Percentiles rank a stretch among this genome's conserved stretches.
Evolutionary conservation across 148 eudicot genomes (phyloP).

Genomic region (Cornus controversa): DNA sequence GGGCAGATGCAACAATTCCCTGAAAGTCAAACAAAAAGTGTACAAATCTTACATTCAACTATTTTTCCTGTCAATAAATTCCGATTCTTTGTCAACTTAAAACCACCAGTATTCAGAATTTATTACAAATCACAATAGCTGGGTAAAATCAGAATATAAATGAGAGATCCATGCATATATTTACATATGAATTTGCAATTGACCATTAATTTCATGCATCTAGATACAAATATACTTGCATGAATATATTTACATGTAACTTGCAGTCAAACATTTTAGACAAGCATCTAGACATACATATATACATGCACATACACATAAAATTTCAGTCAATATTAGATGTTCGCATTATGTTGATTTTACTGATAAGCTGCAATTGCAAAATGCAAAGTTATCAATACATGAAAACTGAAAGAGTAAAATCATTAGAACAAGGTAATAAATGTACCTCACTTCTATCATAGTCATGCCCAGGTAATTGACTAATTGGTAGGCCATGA

Average conservation of each 20-base stretch:
- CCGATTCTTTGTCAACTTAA: background rate
- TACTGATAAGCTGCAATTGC: background rate
- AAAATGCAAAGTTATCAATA: background rate
- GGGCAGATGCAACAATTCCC: constrained; percentile 84
- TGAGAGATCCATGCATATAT: background rate
- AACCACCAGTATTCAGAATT: background rate
- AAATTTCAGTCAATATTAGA: too few relatives aligned
- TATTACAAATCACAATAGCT: background rate
- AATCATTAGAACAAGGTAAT: background rate
- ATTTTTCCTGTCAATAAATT: background rate
- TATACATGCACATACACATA: too few relatives aligned
- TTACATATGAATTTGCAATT: background rate
- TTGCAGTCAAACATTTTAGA: too few relatives aligned
- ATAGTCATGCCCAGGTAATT: background rate
- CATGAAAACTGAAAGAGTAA: background rate
- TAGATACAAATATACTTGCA: too few relatives aligned
- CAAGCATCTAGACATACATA: too few relatives aligned
- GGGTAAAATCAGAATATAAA: background rate
- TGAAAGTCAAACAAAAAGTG: constrained; percentile 13
- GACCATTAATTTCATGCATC: too few relatives aligned
- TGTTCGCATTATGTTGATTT: background rate
- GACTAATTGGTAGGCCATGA: background rate
- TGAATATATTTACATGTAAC: too few relatives aligned
- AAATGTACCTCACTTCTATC: background rate
- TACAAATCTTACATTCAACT: background rate